Conservation (phyloP, 257 asterid species). For the Solanum chiquidenum region DNA sequence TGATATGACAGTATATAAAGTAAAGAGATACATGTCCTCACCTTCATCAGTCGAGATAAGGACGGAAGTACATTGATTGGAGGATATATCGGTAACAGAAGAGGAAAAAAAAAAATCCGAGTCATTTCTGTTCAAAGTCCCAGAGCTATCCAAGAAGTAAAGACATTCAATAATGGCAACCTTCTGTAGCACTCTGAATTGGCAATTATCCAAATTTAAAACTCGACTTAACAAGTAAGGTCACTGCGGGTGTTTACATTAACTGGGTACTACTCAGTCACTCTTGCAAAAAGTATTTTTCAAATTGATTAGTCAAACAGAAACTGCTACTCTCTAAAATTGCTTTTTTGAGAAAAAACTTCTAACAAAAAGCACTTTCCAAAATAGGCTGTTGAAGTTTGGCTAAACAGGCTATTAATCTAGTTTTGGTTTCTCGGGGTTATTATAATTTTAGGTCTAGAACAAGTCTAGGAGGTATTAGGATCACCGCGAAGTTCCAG, state of each 20-base stretch:
- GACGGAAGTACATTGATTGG: slow-evolving; percentile 97
- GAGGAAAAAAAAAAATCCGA: not conserved
- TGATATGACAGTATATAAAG: not conserved
- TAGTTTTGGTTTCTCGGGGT: not conserved
- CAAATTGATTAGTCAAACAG: not conserved
- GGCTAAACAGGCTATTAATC: not conserved
- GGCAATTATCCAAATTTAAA: not conserved
- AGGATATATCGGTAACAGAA: slow-evolving; percentile 34
- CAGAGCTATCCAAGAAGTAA: not conserved
- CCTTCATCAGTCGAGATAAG: slow-evolving; percentile 97
- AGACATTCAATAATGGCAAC: not conserved
- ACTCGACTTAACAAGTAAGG: not conserved
- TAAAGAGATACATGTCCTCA: slow-evolving; percentile 8
- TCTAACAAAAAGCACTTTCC: not conserved
- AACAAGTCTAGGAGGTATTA: not conserved
- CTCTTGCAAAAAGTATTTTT: not conserved
- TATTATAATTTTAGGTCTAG: not conserved
- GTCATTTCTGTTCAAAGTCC: not conserved
- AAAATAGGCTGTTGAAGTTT: not conserved
- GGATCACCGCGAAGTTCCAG: not conserved
- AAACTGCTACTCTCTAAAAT: not conserved
- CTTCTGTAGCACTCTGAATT: not conserved
- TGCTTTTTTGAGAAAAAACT: not conserved
- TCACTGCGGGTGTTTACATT: not conserved
- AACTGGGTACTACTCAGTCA: not conserved